Evolutionary conservation across 2,329 filamentous ascomycete genomes (phyloP).

Genomic region (Trichoderma arundinaceum): DNA sequence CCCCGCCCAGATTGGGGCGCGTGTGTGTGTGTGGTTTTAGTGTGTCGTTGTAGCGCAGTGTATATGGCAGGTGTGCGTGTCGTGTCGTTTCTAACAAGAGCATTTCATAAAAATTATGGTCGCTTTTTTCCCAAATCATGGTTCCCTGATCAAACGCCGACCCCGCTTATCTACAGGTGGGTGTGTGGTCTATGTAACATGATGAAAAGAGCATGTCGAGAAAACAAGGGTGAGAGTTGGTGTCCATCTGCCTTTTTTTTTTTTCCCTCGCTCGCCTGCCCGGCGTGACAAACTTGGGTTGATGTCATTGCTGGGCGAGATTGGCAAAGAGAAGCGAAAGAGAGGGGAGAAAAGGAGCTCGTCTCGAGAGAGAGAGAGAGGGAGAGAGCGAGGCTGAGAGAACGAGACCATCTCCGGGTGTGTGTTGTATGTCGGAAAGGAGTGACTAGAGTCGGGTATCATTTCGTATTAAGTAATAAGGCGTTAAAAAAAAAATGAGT

Average conservation of each 20-base stretch:
- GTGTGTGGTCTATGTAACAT: constrained; percentile 30
- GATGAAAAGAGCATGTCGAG: constrained; percentile 29
- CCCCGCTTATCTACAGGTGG: constrained; percentile 29
- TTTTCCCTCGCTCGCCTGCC: not conserved
- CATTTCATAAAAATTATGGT: too few relatives aligned
- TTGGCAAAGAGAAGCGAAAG: not conserved
- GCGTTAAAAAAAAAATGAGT: constrained; percentile 18
- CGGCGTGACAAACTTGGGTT: too few relatives aligned
- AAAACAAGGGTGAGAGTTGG: constrained; percentile 19
- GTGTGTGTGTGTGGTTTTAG: constrained; percentile 14
- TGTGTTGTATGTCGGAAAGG: constrained; percentile 20
- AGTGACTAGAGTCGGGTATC: constrained; percentile 33
- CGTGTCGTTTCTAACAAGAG: constrained; percentile 25
- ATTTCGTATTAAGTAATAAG: constrained; percentile 32
- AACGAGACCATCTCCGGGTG: not conserved
- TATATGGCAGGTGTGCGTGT: constrained; percentile 22
- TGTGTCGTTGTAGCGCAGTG: constrained; percentile 13
- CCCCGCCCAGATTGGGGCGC: constrained; percentile 27
- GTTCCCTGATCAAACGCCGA: constrained; percentile 25
- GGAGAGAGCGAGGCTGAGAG: too few relatives aligned
- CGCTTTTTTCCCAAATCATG: constrained; percentile 25
- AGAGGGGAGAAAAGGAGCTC: not conserved
- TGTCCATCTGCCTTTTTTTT: constrained; percentile 10
- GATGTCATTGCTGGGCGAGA: not conserved
- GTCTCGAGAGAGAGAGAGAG: too few relatives aligned